Evolutionary conservation across 2,329 filamentous ascomycete species (phyloP).

Genomic region (Xylaria sp.): DNA sequence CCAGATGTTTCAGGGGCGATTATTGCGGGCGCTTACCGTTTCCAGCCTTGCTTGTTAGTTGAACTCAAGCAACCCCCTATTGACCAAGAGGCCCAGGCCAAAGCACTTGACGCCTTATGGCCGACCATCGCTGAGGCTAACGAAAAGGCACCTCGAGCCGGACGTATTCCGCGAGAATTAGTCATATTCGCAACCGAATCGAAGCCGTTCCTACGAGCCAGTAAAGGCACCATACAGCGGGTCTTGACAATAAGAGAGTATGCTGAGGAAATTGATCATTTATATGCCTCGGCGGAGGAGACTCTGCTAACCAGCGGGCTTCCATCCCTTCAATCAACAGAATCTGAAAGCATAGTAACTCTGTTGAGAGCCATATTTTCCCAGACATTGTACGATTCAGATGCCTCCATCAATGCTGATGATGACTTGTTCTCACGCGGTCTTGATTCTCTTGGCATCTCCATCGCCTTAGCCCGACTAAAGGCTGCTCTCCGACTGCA

Average conservation of each 20-base stretch:
- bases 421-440: slow-evolving; percentile 28
- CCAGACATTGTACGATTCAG: slow-evolving; percentile 31
- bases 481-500: slow-evolving; percentile 26
- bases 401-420: slow-evolving; percentile 22
- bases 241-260: slow-evolving; percentile 17
- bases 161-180: slow-evolving; percentile 54
- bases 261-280: slow-evolving; percentile 36
- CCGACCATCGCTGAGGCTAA: slow-evolving; percentile 32
- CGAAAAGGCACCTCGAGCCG: slow-evolving; percentile 46
- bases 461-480: slow-evolving; percentile 17
- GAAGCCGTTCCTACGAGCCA: slow-evolving; percentile 34
- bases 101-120: slow-evolving; percentile 31
- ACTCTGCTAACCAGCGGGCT: slow-evolving; percentile 36
- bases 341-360: slow-evolving; percentile 24
- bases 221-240: slow-evolving; percentile 38
- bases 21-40: slow-evolving; percentile 31
- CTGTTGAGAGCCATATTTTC: slow-evolving; percentile 6
- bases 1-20: slow-evolving; percentile 29
- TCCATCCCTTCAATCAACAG: slow-evolving; percentile 26
- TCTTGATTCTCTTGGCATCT: slow-evolving; percentile 26
- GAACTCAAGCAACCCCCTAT: slow-evolving; percentile 22
- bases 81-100: slow-evolving; percentile 6
- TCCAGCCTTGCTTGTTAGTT: slow-evolving; percentile 33
- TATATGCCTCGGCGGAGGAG: slow-evolving; percentile 40
- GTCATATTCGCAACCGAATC: slow-evolving; percentile 29